These are phyloP conservation scores for Neonectria coccinea DNA, from an alignment of 2,329 filamentous ascomycete genomes.

Conservation along the genomic window DNA sequence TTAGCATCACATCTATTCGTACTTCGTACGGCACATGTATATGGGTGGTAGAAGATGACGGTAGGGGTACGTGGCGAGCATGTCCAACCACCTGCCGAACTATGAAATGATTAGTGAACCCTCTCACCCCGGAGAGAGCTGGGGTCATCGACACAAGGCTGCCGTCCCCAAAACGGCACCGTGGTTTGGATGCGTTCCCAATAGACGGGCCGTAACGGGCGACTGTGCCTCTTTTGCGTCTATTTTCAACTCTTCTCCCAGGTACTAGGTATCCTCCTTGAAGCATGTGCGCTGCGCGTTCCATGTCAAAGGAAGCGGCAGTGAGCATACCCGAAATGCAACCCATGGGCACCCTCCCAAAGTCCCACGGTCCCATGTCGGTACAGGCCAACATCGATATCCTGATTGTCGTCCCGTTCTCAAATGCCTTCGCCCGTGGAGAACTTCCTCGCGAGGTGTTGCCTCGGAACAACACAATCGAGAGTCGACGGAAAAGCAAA, in stretches of 20 bases:
- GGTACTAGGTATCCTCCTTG: constrained; percentile 8
- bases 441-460: constrained; percentile 12
- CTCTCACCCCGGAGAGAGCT: constrained; percentile 23
- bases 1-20: constrained; percentile 4
- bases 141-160: constrained; percentile 22
- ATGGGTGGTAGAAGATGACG: constrained; percentile 21
- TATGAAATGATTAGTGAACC: constrained; percentile 24
- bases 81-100: constrained; percentile 29
- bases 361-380: constrained; percentile 9
- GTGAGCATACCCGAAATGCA: constrained; percentile 11
- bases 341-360: constrained; percentile 6
- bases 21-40: constrained; percentile 11
- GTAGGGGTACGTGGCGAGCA: constrained; percentile 30
- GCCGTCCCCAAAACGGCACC: constrained; percentile 19
- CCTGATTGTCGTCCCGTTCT: constrained; percentile 9
- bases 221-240: constrained; percentile 29
- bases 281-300: constrained; percentile 30
- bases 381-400: constrained; percentile 3
- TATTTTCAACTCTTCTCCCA: constrained; percentile 22
- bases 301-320: constrained; percentile 18
- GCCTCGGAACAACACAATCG: constrained; percentile 20
- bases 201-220: constrained; percentile 35
- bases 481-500: constrained; percentile 9
- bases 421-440: constrained; percentile 10
- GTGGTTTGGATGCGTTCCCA: constrained; percentile 8